A percentile compares a stretch with the other conserved stretches of the same genome.
These are phyloP conservation scores for Somion occarium DNA, from an alignment of 1,284 basidiomycete genomes.

Conservation along the genomic window DNA sequence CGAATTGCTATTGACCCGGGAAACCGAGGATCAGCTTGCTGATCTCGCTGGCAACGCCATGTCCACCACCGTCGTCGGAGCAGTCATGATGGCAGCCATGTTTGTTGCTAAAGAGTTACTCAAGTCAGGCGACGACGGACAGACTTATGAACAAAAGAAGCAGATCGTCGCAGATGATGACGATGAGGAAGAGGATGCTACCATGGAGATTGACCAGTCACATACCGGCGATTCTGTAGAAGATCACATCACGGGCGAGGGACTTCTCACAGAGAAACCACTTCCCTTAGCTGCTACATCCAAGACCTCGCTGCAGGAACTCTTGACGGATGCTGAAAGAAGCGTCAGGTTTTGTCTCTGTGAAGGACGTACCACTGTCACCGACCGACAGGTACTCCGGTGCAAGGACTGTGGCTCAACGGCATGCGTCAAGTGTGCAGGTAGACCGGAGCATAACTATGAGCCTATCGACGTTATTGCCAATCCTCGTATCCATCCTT, in stretches of 20 bases:
- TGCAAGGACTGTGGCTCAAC: conserved; percentile 79
- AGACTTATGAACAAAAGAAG: conserved; percentile 59
- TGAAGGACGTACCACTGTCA: conserved; percentile 82
- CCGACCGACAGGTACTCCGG: conserved; percentile 61
- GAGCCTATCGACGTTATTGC: conserved; percentile 43
- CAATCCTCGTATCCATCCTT: conserved; percentile 59
- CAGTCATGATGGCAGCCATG: conserved; percentile 83
- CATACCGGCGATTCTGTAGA: conserved; percentile 28
- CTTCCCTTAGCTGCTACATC: conserved; percentile 66
- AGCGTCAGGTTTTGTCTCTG: conserved; percentile 84
- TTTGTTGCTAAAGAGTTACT: conserved; percentile 63
- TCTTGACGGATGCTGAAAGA: conserved; percentile 64
- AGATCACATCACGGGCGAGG: conserved; percentile 65
- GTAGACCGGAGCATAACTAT: conserved; percentile 85
- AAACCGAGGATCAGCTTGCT: conserved; percentile 90
- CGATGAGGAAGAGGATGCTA: conserved; percentile 24
- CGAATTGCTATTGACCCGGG: conserved; percentile 86
- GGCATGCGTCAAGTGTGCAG: conserved; percentile 83
- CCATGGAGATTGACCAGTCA: conserved; percentile 23
- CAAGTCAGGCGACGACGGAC: conserved; percentile 54
- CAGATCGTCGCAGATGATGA: conserved; percentile 34
- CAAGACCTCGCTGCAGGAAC: conserved; percentile 41
- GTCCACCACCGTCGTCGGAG: conserved; percentile 94
- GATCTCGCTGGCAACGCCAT: conserved; percentile 96
- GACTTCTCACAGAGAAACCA: conserved; percentile 54